Evolutionary conservation across 2,329 filamentous ascomycete genomes (phyloP).

Genomic region (Elsinoe arachidis): DNA sequence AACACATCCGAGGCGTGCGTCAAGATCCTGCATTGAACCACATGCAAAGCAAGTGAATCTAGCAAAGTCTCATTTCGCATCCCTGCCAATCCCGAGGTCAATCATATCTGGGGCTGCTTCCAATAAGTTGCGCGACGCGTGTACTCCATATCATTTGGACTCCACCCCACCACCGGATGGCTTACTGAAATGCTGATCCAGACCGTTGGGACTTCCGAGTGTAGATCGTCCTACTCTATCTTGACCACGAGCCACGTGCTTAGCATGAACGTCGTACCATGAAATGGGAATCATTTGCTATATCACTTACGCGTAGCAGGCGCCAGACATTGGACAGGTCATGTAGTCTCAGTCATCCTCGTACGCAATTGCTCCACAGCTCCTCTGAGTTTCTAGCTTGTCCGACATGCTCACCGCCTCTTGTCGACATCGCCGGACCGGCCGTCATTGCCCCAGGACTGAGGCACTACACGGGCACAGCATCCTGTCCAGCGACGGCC

Average conservation of each 20-base stretch:
- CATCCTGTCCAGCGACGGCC: too few relatives aligned
- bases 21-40: background rate
- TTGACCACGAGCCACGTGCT: slow-evolving; percentile 2
- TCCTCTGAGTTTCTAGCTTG: background rate
- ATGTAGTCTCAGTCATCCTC: background rate
- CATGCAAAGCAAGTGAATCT: slow-evolving; percentile 2
- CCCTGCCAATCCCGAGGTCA: background rate
- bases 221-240: slow-evolving; percentile 5
- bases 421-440: background rate
- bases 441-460: background rate
- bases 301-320: background rate
- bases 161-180: background rate
- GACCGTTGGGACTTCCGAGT: slow-evolving; percentile 2
- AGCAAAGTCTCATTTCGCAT: background rate
- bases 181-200: background rate
- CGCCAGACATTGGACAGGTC: background rate
- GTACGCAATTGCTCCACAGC: background rate
- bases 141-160: background rate
- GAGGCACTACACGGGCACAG: too few relatives aligned
- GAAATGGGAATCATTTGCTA: background rate
- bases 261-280: background rate
- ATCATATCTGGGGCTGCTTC: background rate
- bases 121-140: background rate
- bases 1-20: background rate
- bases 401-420: background rate